Base-by-base conservation (phyloP, 2,329 filamentous ascomycete genomes). In the Trichoderma guizhouense region DNA sequence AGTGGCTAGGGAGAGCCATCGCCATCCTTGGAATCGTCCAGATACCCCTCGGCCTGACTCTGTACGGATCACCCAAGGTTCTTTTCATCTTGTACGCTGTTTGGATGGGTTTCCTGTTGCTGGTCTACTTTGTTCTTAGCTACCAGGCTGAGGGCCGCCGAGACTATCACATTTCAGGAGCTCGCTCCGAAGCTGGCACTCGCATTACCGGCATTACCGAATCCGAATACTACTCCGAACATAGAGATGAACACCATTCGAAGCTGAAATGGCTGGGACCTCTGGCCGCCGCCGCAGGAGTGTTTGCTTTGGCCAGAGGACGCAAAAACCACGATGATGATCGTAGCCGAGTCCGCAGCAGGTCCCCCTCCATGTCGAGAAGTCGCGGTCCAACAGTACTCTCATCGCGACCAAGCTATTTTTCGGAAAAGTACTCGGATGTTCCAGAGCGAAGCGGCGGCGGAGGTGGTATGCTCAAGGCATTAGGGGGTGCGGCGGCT, bases 61-160 rank as follows among this genome's bases (percentile, higher is more conserved):
- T 99, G 1, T 99, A 98, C 78, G 96, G 96, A 7, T 97, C 95
- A 34, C 95, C 96, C 6, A 90, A 92, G 77, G 89, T 88, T 47
- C 86, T 95, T 4, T 99, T 98, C 80, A 90, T 99, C 67, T 84
- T 98, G 4, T 99, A 92, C 78, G 88, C 95, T 0, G 74, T 98
- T 0, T 95, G 92, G 85, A 91, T 92, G 79, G 88, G 89, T 32
- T 86, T 92, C 21, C 83, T 98, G 39, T 76, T 98, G 18, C 77
- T 94, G 2, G 74, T 90, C 15, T 98, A 94, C 81, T 97, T 98
- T 77, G 84, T 95, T 70, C 84, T 97, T 39, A 92, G 91, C 74
- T 97, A 93, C 81, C 85, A 89, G 60, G 80, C 91, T 83, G 81
- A 90, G 82, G 81, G 88, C 78, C 76, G 86, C 79, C 78, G 84